A percentile compares a stretch with the other conserved stretches of the same genome.
Conservation (phyloP, 1,284 basidiomycete genomes). For the Schizophyllum commune region DNA sequence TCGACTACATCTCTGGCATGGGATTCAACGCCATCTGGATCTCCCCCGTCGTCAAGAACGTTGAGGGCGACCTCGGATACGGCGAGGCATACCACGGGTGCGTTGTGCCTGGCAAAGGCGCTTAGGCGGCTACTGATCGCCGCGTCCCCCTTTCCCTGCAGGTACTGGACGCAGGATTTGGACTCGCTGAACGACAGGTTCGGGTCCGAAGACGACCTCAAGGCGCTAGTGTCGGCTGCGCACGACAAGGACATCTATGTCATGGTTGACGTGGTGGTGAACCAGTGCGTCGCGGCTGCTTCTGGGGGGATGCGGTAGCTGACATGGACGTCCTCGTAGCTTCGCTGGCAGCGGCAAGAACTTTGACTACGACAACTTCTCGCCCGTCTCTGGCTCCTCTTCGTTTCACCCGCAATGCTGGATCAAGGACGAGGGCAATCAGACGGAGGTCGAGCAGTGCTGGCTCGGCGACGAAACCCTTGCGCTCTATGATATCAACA, state of each 20-base stretch:
- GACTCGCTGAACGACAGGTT: constrained; percentile 57
- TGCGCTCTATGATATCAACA: constrained; percentile 65
- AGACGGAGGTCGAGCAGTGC: constrained; percentile 64
- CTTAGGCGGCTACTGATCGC: not conserved
- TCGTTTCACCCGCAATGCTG: constrained; percentile 31
- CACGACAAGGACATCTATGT: constrained; percentile 67
- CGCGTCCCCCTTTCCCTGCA: constrained; percentile 8
- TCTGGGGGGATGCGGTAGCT: not conserved
- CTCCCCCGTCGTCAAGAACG: constrained; percentile 56
- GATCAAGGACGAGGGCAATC: constrained; percentile 47
- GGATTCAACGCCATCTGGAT: constrained; percentile 73
- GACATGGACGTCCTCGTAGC: no score
- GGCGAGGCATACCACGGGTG: constrained; percentile 60
- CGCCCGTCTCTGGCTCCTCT: constrained; percentile 26
- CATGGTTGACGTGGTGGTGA: constrained; percentile 75
- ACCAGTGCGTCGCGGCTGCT: constrained; percentile 41
- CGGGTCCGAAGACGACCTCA: constrained; percentile 57
- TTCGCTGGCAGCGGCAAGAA: no score
- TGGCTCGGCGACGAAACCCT: constrained; percentile 67
- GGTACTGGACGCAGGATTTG: constrained; percentile 58
- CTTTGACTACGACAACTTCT: constrained; percentile 28
- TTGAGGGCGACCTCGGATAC: constrained; percentile 54
- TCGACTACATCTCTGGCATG: constrained; percentile 72
- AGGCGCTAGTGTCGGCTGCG: constrained; percentile 49
- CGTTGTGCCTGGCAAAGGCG: constrained; percentile 6